Evolutionary conservation across 495 filamentous ascomycete species (phyloP), one percentile per base, ranked within the genome.

Genomic region (Penicillium simplicissimum): DNA sequence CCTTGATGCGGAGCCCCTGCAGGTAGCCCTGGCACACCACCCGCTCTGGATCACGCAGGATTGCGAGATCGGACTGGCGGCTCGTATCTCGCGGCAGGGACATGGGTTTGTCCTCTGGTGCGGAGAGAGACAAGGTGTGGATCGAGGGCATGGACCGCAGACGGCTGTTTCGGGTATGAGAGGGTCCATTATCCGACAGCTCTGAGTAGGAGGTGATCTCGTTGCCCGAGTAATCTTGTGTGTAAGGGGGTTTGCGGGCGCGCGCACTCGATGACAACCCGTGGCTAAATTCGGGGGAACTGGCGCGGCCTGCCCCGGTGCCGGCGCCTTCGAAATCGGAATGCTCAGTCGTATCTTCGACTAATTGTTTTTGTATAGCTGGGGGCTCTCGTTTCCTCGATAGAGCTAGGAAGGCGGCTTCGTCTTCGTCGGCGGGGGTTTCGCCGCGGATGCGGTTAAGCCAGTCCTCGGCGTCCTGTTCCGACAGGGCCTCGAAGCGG

Each of bases 1-100:
- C 82, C 66, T 93, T 93, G 61, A 88, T 89, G 61, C 90, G 92
- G 28, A 96, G 84, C 61, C 90, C 88, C 72, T 91, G 89, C 40
- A 97, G 85, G 78, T 92, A 94, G 19, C 94, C 92, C 71, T 97
- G 92, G 84, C 91, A 96, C 45, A 97, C 84, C 19, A 98, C 89
- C 35, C 93, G 81, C 63, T 90, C 88, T 63, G 79, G 83, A 67
- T 92, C 85, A 35, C 83, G 81, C 21, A 88, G 66, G 54, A 81
- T 77, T 34, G 83, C 80, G 28, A 82, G 75, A 2, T 76, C 78
- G 64, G 85, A 85, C 43, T 76, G 71, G 60, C 88, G 84, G 67
- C 83, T 87, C 14, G 74, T 65, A 58, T 87, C 89, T 40, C 83
- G 79, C 17, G 78, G 76, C 37, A 72, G 60, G 7, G 65, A 52